A percentile compares a stretch with the other conserved stretches of the same genome.
These are phyloP conservation scores for Aureobasidium namibiae DNA, from an alignment of 2,329 filamentous ascomycete genomes.

Conservation along the genomic window DNA sequence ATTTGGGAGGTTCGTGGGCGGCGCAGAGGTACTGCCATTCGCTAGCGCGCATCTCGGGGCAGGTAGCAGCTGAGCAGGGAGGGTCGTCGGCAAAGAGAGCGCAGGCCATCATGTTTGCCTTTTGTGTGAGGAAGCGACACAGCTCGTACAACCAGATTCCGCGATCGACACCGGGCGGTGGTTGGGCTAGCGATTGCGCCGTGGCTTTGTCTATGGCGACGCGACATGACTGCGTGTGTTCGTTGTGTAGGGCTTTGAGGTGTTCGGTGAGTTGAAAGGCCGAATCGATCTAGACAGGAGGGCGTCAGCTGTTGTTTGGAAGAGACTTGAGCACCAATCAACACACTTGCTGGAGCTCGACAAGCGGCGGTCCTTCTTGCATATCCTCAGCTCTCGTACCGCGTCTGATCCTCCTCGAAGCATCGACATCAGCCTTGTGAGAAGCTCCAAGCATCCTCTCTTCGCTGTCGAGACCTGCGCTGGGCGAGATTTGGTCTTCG, in stretches of 20 bases:
- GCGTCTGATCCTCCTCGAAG: conserved; percentile 78
- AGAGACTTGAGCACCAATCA: not conserved
- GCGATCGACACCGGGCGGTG: conserved; percentile 73
- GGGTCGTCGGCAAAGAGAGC: conserved; percentile 87
- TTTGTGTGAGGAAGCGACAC: conserved; percentile 88
- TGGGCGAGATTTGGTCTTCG: conserved; percentile 82
- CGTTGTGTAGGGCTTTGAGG: conserved; percentile 80
- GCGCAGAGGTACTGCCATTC: conserved; percentile 99
- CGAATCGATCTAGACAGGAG: conserved; percentile 67
- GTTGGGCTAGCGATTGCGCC: conserved; percentile 66
- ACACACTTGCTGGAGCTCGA: conserved; percentile 71
- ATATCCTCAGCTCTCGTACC: conserved; percentile 90
- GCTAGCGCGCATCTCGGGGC: conserved; percentile 95
- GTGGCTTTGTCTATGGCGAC: conserved; percentile 67
- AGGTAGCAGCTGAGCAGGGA: conserved; percentile 80
- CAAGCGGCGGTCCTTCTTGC: conserved; percentile 80
- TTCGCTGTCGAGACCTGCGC: conserved; percentile 52
- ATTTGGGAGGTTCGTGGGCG: conserved; percentile 92
- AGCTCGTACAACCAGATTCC: conserved; percentile 97
- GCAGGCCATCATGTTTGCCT: conserved; percentile 86
- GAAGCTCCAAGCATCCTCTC: conserved; percentile 49
- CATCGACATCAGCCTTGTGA: conserved; percentile 55
- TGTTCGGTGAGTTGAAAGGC: conserved; percentile 97
- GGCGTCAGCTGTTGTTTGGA: conserved; percentile 6
- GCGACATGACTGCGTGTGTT: conserved; percentile 50